These are phyloP conservation scores for Vigna radiata DNA, from an alignment of 306 rosid species.

Conservation along the genomic window DNA sequence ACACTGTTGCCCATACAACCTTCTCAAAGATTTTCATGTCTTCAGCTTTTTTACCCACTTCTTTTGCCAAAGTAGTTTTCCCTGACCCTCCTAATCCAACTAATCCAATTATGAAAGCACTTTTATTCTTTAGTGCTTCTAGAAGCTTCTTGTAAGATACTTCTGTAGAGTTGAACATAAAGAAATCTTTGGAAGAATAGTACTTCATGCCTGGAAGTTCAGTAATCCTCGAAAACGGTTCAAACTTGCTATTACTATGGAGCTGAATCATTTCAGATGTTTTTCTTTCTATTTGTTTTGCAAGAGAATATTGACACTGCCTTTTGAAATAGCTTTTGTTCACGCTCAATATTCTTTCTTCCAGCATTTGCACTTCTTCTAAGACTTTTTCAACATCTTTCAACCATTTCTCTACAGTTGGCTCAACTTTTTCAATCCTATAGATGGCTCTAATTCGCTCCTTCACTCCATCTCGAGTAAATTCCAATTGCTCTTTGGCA, in stretches of 20 bases:
- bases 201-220: background rate
- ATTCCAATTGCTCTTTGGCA: background rate
- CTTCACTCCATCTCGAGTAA: background rate
- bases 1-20: background rate
- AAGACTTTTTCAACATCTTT: background rate
- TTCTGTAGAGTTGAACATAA: background rate
- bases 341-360: background rate
- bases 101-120: background rate
- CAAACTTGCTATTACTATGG: background rate
- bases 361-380: background rate
- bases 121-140: background rate
- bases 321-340: background rate
- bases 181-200: background rate
- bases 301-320: background rate
- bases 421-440: background rate
- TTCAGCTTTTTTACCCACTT: background rate
- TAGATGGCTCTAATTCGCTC: background rate
- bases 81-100: background rate
- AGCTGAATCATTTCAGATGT: background rate
- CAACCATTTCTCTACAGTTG: background rate
- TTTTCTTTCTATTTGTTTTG: conserved; percentile 1
- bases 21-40: background rate
- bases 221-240: background rate
- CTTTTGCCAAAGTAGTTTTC: conserved; percentile 1
- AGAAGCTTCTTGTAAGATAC: background rate